Evolutionary conservation across 371 early-diverging fungal species (phyloP).

Genomic region (Rhizopus delemar): DNA sequence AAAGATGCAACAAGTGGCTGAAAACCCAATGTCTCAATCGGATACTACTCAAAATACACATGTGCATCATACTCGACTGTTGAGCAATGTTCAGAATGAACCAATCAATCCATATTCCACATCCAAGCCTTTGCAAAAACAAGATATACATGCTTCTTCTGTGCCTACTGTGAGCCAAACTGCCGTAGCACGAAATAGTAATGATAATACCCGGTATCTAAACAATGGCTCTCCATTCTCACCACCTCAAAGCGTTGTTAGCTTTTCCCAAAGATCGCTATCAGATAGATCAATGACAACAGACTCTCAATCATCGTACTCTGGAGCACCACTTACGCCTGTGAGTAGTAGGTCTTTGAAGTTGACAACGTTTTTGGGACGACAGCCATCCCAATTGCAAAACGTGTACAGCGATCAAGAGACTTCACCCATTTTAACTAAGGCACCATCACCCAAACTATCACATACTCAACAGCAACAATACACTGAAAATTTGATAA

Average conservation of each 20-base stretch:
- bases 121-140: constrained; percentile 16
- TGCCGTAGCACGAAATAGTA: no score
- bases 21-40: neutral
- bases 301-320: constrained; percentile 1
- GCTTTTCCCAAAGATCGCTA: constrained; percentile 5
- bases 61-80: neutral
- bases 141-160: constrained; percentile 1
- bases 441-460: constrained; percentile 6
- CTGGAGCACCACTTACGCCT: neutral
- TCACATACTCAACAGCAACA: constrained; percentile 4
- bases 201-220: constrained; percentile 3
- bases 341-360: constrained; percentile 10
- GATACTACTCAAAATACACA: neutral
- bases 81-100: neutral
- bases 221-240: constrained; percentile 2
- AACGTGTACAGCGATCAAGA: constrained; percentile 6
- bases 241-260: neutral
- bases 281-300: constrained; percentile 14
- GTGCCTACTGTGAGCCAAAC: no score
- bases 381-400: constrained; percentile 9
- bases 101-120: neutral
- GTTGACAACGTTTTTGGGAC: constrained; percentile 14
- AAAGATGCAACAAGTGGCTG: constrained; percentile 13
- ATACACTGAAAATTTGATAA: neutral
- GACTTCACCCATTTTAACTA: constrained; percentile 1